phyloP scores from a whole-genome alignment of 2,329 filamentous ascomycete species.

The Scolecobasidium constrictum region DNA sequence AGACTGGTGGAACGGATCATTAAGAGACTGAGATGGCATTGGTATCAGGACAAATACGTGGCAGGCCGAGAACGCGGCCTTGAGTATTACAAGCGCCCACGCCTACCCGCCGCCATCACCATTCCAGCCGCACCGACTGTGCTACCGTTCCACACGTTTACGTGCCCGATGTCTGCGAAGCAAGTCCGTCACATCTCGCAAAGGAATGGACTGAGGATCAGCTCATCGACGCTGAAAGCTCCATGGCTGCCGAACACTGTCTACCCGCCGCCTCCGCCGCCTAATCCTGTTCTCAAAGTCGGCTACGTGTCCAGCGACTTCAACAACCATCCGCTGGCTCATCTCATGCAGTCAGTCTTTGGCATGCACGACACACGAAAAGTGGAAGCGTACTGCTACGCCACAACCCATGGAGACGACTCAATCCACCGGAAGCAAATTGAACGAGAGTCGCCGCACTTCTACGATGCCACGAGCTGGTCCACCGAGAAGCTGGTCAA shows the following conservation, averaged over 20 bases:
- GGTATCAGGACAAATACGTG: slow-evolving; percentile 77
- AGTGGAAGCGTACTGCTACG: slow-evolving; percentile 86
- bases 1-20: slow-evolving; percentile 76
- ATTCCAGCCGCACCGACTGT: slow-evolving; percentile 88
- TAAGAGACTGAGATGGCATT: slow-evolving; percentile 66
- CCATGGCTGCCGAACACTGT: slow-evolving; percentile 77
- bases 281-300: slow-evolving; percentile 72
- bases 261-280: slow-evolving; percentile 75
- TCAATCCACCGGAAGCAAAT: slow-evolving; percentile 88
- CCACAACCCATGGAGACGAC: slow-evolving; percentile 82
- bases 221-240: slow-evolving; percentile 74
- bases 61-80: slow-evolving; percentile 44
- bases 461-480: slow-evolving; percentile 82
- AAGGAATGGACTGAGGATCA: slow-evolving; percentile 86
- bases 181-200: slow-evolving; percentile 92
- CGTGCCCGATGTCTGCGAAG: slow-evolving; percentile 80
- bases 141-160: slow-evolving; percentile 95
- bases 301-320: slow-evolving; percentile 98
- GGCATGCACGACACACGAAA: slow-evolving; percentile 67
- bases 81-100: slow-evolving; percentile 58
- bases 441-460: slow-evolving; percentile 82
- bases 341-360: slow-evolving; percentile 98
- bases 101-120: slow-evolving; percentile 59
- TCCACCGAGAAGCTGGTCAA: slow-evolving; percentile 70
- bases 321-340: slow-evolving; percentile 93